Evolutionary conservation across 495 filamentous ascomycete species (phyloP).

Genomic region (Aspergillus funiculosus): DNA sequence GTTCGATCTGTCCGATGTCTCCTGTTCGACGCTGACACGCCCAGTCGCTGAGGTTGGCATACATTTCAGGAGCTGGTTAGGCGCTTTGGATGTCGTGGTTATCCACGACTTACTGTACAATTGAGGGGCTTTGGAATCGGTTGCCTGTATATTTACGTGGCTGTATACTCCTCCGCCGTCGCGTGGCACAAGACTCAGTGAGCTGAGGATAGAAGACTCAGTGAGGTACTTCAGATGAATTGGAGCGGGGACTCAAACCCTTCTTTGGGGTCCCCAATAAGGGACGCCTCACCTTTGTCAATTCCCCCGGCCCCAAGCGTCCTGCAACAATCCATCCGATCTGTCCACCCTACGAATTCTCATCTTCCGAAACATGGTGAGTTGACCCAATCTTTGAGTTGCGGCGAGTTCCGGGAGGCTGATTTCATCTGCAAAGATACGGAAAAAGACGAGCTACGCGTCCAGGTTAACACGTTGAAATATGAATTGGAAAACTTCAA

Average conservation of each 20-base stretch:
- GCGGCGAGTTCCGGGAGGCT: conserved; percentile 2
- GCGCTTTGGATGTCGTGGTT: not conserved
- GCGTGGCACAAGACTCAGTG: not conserved
- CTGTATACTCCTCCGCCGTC: not conserved
- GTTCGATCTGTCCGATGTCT: not conserved
- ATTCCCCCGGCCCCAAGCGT: conserved; percentile 23
- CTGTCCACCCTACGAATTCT: conserved; percentile 24
- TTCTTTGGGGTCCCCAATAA: conserved; percentile 30
- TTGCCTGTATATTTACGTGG: not conserved
- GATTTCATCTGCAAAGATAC: conserved; percentile 25
- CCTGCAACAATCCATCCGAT: conserved; percentile 30
- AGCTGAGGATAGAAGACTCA: conserved; percentile 9
- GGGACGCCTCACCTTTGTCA: conserved; percentile 30
- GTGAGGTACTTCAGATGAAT: conserved; percentile 28
- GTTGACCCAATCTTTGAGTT: not conserved
- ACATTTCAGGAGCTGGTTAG: too few species aligned
- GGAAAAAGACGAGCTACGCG: conserved; percentile 62
- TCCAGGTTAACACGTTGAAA: conserved; percentile 60
- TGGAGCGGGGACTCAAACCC: conserved; percentile 28
- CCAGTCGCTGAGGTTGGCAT: too few species aligned
- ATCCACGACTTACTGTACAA: not conserved
- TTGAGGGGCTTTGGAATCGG: not conserved
- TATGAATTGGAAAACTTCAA: conserved; percentile 71
- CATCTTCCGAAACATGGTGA: conserved; percentile 27
- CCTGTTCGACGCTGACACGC: too few species aligned